Evolutionary conservation across 2,329 filamentous ascomycete species (phyloP), one percentile per base, ranked within the genome.

Genomic region (Fusarium concolor): DNA sequence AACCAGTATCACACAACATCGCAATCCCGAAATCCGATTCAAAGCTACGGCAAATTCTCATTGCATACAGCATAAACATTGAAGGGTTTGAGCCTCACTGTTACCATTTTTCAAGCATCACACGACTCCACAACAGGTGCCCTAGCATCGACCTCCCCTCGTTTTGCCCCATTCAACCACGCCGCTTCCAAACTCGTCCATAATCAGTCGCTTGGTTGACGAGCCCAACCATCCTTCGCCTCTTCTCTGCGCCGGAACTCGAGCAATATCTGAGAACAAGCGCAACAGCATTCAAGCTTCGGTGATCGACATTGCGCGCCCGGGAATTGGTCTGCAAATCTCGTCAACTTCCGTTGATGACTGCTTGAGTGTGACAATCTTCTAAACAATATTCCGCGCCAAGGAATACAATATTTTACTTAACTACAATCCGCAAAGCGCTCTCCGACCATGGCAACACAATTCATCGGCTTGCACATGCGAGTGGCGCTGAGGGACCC

Each of bases 391-490:
- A 57, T 54, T 45, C 65, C 53, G 50, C 46, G 49, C 61, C 53
- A 43, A 53, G 43, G 53, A 61, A 43, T 33, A 49, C 37, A 55
- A 17, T 51, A 43, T 29, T 33, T 20, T 20, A 28, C 20, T 49
- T 22, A 24, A 67, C 20, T 5, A 22, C n/a, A 42, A 12, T 17
- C n/a, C 24, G 29, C 38, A 24, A 24, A 42, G 39, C 9, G 29
- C 28, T 44, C 18, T 26, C 28, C 24, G 22, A 76, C 41, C 41
- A 81, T 81, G 79, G 88, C 90, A 47, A 84, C 85, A 62, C 84
- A 89, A 75, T 93, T 95, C 77, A 88, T 93, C 74, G 92, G 92
- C 65, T 86, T 92, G 77, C 89, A 90, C 62, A 92, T 96, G 80
- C 82, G 89, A 62, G 89, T 96, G 74, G 90, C 90, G 35, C 84